phyloP scores from a whole-genome alignment of 805 yeast genomes.

The Saccharomycopsis sp. region DNA sequence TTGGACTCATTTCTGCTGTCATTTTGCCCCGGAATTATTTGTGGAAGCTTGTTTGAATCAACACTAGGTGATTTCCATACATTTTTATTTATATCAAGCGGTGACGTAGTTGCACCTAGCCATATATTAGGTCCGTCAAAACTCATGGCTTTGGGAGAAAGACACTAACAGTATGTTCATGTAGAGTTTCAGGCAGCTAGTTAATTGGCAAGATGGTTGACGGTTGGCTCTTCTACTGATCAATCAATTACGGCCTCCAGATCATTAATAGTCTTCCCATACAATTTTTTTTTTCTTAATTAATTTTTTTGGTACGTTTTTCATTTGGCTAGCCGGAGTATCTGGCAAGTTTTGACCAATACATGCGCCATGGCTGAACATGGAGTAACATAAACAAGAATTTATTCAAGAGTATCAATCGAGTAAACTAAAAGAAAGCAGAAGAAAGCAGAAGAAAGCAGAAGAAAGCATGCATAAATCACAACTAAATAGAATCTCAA shows the following conservation, averaged over 20 bases:
- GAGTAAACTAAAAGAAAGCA: neutral
- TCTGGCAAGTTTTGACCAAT: neutral
- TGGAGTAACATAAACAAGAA: too few relatives aligned
- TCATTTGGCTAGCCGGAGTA: neutral
- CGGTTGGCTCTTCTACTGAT: too few relatives aligned
- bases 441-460: neutral
- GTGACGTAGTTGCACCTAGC: slow-evolving; percentile 10
- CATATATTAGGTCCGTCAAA: slow-evolving; percentile 6
- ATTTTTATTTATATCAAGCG: slow-evolving; percentile 11
- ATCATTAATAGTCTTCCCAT: neutral
- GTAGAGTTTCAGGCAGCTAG: too few relatives aligned
- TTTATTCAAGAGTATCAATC: too few relatives aligned
- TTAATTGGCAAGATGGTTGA: too few relatives aligned
- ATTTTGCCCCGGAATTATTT: neutral
- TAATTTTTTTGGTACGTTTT: neutral
- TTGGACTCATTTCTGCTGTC: slow-evolving; percentile 2
- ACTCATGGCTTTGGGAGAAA: neutral
- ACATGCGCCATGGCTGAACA: too few relatives aligned
- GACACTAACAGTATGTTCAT: neutral
- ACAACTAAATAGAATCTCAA: too few relatives aligned
- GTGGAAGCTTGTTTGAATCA: neutral
- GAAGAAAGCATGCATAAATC: too few relatives aligned
- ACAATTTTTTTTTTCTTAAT: neutral
- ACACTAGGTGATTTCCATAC: slow-evolving; percentile 18
- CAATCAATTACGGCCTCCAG: too few relatives aligned